These are phyloP conservation scores for Mortierella sp. DNA, from an alignment of 371 early-diverging fungal genomes.

Conservation along the genomic window DNA sequence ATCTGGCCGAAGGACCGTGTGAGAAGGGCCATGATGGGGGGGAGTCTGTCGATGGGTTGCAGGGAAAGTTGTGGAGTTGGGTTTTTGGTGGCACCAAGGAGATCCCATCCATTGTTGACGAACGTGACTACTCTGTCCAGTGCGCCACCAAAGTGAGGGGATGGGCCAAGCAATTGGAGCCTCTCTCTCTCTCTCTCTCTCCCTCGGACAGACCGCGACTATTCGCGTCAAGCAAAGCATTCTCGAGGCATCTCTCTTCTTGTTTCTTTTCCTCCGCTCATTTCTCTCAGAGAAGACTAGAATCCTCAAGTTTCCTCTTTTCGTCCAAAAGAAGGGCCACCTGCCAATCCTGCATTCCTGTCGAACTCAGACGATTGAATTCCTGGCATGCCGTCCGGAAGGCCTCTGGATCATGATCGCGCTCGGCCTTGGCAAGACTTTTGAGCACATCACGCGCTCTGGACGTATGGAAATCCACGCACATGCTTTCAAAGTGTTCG, in stretches of 20 bases:
- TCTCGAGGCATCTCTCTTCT: too few relatives aligned
- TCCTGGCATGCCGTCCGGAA: slow-evolving; percentile 41
- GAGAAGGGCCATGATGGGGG: slow-evolving; percentile 27
- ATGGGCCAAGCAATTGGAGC: too few relatives aligned
- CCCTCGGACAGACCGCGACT: too few relatives aligned
- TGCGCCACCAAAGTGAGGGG: too few relatives aligned
- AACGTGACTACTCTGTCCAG: too few relatives aligned
- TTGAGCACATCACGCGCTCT: slow-evolving; percentile 13
- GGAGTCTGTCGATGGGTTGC: background rate
- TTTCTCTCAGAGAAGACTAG: slow-evolving; percentile 14
- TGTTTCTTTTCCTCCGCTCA: too few relatives aligned
- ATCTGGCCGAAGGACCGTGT: slow-evolving; percentile 24
- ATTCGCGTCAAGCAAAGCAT: too few relatives aligned
- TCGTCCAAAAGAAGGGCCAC: slow-evolving; percentile 29
- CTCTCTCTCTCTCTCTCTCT: too few relatives aligned
- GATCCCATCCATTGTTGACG: too few relatives aligned
- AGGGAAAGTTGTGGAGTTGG: too few relatives aligned
- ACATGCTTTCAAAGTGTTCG: slow-evolving; percentile 17
- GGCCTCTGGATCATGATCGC: slow-evolving; percentile 24
- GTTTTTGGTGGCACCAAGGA: too few relatives aligned
- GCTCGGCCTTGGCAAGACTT: slow-evolving; percentile 24
- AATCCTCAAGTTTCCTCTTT: slow-evolving; percentile 35
- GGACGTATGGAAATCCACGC: slow-evolving; percentile 25
- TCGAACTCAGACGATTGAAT: slow-evolving; percentile 18
- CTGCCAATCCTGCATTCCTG: slow-evolving; percentile 44